Base-by-base conservation (phyloP, 306 rosid genomes). In the Quercus dentata region DNA sequence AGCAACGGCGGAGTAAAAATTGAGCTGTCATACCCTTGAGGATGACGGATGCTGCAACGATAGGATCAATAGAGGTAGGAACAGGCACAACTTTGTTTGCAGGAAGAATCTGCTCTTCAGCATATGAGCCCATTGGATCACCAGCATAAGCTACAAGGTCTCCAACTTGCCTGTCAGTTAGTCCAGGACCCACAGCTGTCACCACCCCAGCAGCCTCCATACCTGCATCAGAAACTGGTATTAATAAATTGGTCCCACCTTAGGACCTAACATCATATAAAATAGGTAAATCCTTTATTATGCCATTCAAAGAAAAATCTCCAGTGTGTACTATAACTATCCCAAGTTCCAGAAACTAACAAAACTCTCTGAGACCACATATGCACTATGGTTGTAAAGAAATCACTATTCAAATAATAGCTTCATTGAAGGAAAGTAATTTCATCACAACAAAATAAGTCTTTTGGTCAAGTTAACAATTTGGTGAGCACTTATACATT, bases 41-140 rank as follows among this genome's bases (percentile, higher is more conserved):
- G 62, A 94, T 4, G 74, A 92, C 7, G 23, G 99, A 89, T 30
- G 97, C 97, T 30, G 88, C 97, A 83, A 90, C 20, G 68, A 70
- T 33, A 27, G 99, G 97, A 77, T 87, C 94, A 79, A 94, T 55
- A 4, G 97, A 91, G 19, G 94, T 28, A 80, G 97, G 99, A 77
- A 94, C 89, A 41, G 95, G 91, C n/a, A 94, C 90, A 44, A 90
- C 89, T 76, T 77, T 91, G 80, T 82, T 28, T 15, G 94, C 94
- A 33, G 97, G 98, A 91, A 94, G 95, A 76, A 92, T 88, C 81
- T 92, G 98, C 86, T 94, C 98, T 86, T 94, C 98, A 5, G 94
- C 87, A 76, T 94, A 94, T 55, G 99, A 91, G n/a, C 99, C 99
- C 95, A 94, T 88, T 28, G 97, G 92, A 23, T 57, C 62, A 38